A percentile compares a stretch with the other conserved stretches of the same genome.
Conservation (phyloP, 2,329 filamentous ascomycete genomes). For the Aspergillaceae sp. region DNA sequence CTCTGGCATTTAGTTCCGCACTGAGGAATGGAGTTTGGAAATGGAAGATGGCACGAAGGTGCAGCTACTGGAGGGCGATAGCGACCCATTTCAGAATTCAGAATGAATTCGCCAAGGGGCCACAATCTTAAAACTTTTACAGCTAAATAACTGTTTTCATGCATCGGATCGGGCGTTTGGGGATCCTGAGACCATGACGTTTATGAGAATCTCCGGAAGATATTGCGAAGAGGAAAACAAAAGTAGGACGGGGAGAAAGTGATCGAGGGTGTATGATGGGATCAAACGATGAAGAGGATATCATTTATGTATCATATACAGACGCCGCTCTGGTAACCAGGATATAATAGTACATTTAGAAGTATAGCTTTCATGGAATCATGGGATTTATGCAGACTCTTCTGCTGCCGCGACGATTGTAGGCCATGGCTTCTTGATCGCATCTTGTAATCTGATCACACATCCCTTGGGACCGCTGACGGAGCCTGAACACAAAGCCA, state of each 20-base stretch:
- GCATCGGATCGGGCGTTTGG: conserved; percentile 17
- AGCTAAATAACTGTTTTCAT: conserved; percentile 11
- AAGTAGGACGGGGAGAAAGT: not conserved
- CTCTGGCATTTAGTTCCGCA: conserved; percentile 57
- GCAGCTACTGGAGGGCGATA: conserved; percentile 62
- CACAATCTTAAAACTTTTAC: conserved; percentile 12
- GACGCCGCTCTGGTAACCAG: conserved; percentile 29
- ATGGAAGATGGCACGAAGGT: conserved; percentile 58
- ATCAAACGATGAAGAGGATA: conserved; percentile 20
- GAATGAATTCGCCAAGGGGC: conserved; percentile 22
- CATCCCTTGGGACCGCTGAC: conserved; percentile 84
- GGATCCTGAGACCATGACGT: conserved; percentile 1
- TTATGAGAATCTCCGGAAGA: not conserved
- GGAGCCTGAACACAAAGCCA: conserved; percentile 39
- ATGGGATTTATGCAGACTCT: conserved; percentile 10
- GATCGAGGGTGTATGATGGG: conserved; percentile 3
- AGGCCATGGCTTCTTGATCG: conserved; percentile 76
- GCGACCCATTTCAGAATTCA: conserved; percentile 58
- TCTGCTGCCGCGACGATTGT: conserved; percentile 27
- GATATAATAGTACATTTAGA: conserved; percentile 32
- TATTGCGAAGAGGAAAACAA: not conserved
- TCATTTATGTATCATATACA: conserved; percentile 35
- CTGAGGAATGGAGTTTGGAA: conserved; percentile 79
- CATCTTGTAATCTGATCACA: conserved; percentile 77
- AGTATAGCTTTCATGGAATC: conserved; percentile 4